A percentile compares a stretch with the other conserved stretches of the same genome.
phyloP scores from a whole-genome alignment of 2,329 filamentous ascomycete genomes.

The Karstenula rhodostoma region DNA sequence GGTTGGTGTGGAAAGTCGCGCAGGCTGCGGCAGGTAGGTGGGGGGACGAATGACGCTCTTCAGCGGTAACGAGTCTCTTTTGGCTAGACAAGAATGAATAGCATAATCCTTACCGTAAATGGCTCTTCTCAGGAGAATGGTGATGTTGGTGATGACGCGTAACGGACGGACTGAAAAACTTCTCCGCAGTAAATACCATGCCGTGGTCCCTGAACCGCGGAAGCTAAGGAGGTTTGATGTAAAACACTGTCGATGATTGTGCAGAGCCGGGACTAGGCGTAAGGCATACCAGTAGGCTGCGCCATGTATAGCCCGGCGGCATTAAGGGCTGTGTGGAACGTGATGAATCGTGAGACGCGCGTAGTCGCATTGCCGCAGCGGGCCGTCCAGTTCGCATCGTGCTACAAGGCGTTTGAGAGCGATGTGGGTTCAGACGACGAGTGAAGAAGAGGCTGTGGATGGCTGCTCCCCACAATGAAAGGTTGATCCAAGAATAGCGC shows the following conservation, averaged over 20 bases:
- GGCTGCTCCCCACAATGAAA: not conserved
- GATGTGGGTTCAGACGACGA: not conserved
- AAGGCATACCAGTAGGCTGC: slow-evolving; percentile 1
- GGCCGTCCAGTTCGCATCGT: no score
- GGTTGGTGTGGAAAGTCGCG: not conserved
- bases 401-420: not conserved
- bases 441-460: not conserved
- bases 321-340: slow-evolving; percentile 9
- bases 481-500: slow-evolving; percentile 13
- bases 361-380: slow-evolving; percentile 6
- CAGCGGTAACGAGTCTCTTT: not conserved
- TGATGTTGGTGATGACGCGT: slow-evolving; percentile 3
- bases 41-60: not conserved
- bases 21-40: slow-evolving; percentile 3
- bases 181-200: not conserved
- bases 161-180: not conserved
- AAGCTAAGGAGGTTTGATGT: not conserved
- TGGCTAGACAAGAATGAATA: not conserved
- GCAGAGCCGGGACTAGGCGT: not conserved
- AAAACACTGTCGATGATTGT: not conserved
- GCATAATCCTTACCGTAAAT: not conserved
- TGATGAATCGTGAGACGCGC: slow-evolving; percentile 15
- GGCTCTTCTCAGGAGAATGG: not conserved
- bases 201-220: not conserved
- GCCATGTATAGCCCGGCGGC: not conserved